phyloP scores from a whole-genome alignment of 73 alveolate species.

The Paramecium bursaria region DNA sequence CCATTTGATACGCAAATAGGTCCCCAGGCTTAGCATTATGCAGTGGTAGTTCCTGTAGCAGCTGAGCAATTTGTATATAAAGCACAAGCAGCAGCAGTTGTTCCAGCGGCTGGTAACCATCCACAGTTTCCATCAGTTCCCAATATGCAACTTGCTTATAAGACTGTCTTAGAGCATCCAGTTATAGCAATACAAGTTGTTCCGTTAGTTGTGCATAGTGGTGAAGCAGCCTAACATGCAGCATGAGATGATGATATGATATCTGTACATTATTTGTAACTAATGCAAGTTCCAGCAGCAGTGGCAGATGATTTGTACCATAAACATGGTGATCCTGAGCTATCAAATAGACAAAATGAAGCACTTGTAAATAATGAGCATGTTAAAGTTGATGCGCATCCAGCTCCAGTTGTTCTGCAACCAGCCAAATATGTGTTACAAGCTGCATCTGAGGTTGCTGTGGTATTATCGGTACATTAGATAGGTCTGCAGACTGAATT shows the following conservation, averaged over 20 bases:
- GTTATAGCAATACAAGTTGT: slow-evolving; percentile 1
- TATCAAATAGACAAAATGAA: background rate
- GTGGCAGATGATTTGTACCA: background rate
- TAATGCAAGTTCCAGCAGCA: background rate
- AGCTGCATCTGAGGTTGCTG: background rate
- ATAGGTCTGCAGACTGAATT: slow-evolving; percentile 27
- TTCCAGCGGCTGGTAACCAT: slow-evolving; percentile 41
- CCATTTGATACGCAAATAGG: slow-evolving; percentile 25
- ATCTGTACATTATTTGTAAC: slow-evolving; percentile 23
- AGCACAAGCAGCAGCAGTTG: slow-evolving; percentile 29
- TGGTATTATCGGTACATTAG: slow-evolving; percentile 14
- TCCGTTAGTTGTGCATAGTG: slow-evolving; percentile 19
- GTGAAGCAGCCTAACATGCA: slow-evolving; percentile 1
- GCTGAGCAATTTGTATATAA: slow-evolving; percentile 18
- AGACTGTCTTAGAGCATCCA: background rate
- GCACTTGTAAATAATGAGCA: background rate
- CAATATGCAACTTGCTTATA: slow-evolving; percentile 27
- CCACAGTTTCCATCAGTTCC: slow-evolving; percentile 52
- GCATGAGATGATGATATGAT: background rate
- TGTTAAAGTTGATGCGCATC: background rate
- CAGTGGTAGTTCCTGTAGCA: background rate
- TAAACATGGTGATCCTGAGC: slow-evolving; percentile 5
- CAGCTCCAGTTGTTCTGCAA: slow-evolving; percentile 18
- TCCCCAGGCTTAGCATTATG: background rate
- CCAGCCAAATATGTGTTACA: slow-evolving; percentile 24